These are phyloP conservation scores for Penicillium arizonense DNA, from an alignment of 495 filamentous ascomycete genomes.

Conservation along the genomic window DNA sequence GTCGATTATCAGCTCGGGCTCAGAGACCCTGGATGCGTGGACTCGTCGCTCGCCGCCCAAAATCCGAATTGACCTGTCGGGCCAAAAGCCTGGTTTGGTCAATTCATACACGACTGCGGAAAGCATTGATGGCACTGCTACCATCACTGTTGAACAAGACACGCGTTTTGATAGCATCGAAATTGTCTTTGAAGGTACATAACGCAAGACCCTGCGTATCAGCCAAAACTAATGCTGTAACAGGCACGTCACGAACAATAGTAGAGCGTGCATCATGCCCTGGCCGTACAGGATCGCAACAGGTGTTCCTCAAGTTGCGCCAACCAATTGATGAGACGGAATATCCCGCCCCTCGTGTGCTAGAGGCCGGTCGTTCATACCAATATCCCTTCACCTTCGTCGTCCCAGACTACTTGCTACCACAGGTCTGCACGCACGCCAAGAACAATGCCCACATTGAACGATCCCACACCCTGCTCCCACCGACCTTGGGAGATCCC, in stretches of 20 bases:
- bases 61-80: conserved; percentile 32
- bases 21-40: conserved; percentile 29
- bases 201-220: conserved; percentile 21
- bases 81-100: conserved; percentile 37
- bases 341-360: conserved; percentile 68
- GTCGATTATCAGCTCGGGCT: conserved; percentile 29
- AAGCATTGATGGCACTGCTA: conserved; percentile 55
- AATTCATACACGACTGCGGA: conserved; percentile 60
- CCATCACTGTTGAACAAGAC: conserved; percentile 60
- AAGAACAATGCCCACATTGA: conserved; percentile 57
- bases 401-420: conserved; percentile 70
- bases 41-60: conserved; percentile 30
- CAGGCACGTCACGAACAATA: conserved; percentile 48
- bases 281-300: conserved; percentile 51
- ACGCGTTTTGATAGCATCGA: conserved; percentile 76
- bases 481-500: conserved; percentile 76
- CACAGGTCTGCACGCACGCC: conserved; percentile 59
- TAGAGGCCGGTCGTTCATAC: conserved; percentile 65
- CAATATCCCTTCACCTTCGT: conserved; percentile 85
- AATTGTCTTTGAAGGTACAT: conserved; percentile 74
- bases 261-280: conserved; percentile 51
- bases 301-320: conserved; percentile 73
- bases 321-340: conserved; percentile 71
- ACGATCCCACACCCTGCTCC: conserved; percentile 72
- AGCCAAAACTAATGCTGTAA: conserved; percentile 14